phyloP scores from a whole-genome alignment of 352 stramenopile genomes.

The Pythium phragmiticola region DNA sequence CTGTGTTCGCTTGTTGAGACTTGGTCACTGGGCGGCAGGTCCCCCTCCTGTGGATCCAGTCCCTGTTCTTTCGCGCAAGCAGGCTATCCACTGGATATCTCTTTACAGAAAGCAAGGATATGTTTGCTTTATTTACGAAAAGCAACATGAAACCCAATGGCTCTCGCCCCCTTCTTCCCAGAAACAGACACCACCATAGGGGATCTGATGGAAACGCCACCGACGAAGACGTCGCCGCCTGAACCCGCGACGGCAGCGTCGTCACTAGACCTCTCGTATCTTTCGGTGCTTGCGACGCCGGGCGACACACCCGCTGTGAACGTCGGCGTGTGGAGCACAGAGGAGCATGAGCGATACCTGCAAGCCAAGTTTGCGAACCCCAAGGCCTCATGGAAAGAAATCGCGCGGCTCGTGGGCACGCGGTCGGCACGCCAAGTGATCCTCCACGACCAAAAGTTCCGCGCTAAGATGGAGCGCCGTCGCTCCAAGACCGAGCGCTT shows the following conservation, averaged over 20 bases:
- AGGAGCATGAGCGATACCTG: conserved; percentile 29
- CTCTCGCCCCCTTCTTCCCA: not conserved
- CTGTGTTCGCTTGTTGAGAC: too few relatives aligned
- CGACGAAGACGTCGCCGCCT: not conserved
- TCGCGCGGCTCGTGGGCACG: conserved; percentile 24
- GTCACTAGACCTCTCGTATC: not conserved
- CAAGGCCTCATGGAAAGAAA: conserved; percentile 24
- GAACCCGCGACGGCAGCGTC: not conserved
- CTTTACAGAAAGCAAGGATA: conserved; percentile 15
- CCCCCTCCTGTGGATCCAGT: too few relatives aligned
- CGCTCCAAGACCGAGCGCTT: conserved; percentile 4
- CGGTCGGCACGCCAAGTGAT: conserved; percentile 19
- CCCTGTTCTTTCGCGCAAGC: too few relatives aligned
- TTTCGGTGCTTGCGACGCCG: not conserved
- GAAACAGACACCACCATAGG: conserved; percentile 1
- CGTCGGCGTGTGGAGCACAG: conserved; percentile 57
- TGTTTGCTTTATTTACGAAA: conserved; percentile 10
- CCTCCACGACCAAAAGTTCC: conserved; percentile 30
- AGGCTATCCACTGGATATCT: too few relatives aligned
- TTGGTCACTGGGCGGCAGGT: too few relatives aligned
- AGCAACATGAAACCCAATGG: not conserved
- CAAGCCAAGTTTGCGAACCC: conserved; percentile 23
- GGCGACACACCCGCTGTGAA: conserved; percentile 1
- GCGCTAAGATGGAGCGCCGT: conserved; percentile 22
- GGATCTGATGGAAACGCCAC: not conserved